Base-by-base conservation (phyloP, 2,329 filamentous ascomycete species). In the Ophiosphaerella narmari region DNA sequence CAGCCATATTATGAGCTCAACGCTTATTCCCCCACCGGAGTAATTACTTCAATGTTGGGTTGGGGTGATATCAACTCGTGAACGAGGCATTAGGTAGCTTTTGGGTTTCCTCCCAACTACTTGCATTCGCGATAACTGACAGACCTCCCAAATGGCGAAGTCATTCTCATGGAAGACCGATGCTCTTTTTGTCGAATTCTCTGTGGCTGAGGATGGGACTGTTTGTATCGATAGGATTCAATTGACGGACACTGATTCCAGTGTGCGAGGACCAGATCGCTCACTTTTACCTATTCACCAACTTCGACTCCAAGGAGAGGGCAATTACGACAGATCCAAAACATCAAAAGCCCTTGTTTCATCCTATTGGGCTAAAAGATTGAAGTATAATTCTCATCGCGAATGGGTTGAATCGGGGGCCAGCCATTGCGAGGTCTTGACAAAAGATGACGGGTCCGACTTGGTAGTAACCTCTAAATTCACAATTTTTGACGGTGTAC, bases 231-330 rank as follows among this genome's bases (percentile, higher is more conserved):
- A 14, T 9, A 26, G 12, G 7, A 44, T 44, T 24, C 31, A 26
- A 13, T 14, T 13, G 12, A 34, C 42, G 13, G 21, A 13, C 7
- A 36, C n/a, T 5, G 42, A 12, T 29, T 11, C 16, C 29, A 36
- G 5, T 14, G 42, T 13, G 29, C 31, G 12, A 8, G n/a, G 7
- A 12, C 16, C 42, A 3, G 32, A 44, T 34, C 7, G 14, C 8
- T 14, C 32, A 14, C 32, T 36, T 18, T 13, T 44, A 13, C 42
- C 42, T 9, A 44, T 44, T n/a, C 42, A 44, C 23, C 42, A 44
- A 21, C 42, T 36, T 44, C 42, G 42, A 26, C 16, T 44, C 16
- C 29, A 36, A 44, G 42, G 42, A 35, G 42, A 44, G 23, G 42
- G 42, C 32, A 44, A 44, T 23, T 44, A 14, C 18, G 35, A 44